Evolutionary conservation across 306 rosid genomes (phyloP), one percentile per base, ranked within the genome.

Genomic region (Quercus robur): DNA sequence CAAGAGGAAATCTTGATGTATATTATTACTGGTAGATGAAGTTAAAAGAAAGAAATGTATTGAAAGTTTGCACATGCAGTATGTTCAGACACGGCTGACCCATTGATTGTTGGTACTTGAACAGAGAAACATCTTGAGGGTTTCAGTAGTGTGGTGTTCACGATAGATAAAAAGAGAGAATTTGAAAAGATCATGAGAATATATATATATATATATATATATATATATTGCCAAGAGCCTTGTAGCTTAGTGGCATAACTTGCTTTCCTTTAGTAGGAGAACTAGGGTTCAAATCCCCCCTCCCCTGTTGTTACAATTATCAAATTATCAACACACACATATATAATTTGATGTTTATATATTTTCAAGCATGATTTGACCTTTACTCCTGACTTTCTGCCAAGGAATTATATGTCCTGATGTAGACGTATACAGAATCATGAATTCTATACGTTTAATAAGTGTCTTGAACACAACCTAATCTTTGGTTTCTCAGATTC

Each of bases 401-500:
- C 14, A 7, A 20, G 51, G 51, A 67, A 19, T 67, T 18, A 7
- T 17, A 33, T 67, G 38, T 35, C 51, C 49, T 67, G 11, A 33
- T 67, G 7, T 28, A 33, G 51, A 67, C 15, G 3, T 33, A 41
- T 41, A 41, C 10, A 8, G 46, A 41, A 41, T 41, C 46, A 41
- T 41, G 46, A 41, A 41, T 41, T 41, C 46, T 41, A 41, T 41
- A 41, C 11, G 2, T 41, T 8, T 41, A 57, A 3, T 20, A 57
- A n/a, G 63, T 70, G 57, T 83, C 78, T 71, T 85, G 49, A 71
- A 75, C 35, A 17, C 41, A 56, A 75, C 33, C 73, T 66, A 77
- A 57, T 82, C 26, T 73, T 77, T 88, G 44, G 56, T 63, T 78
- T 70, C 84, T 78, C 84, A 95, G 99, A 95, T 95, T 84, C 96